These are phyloP conservation scores for Combretum micranthum DNA, from an alignment of 345 rosid species.

Conservation along the genomic window DNA sequence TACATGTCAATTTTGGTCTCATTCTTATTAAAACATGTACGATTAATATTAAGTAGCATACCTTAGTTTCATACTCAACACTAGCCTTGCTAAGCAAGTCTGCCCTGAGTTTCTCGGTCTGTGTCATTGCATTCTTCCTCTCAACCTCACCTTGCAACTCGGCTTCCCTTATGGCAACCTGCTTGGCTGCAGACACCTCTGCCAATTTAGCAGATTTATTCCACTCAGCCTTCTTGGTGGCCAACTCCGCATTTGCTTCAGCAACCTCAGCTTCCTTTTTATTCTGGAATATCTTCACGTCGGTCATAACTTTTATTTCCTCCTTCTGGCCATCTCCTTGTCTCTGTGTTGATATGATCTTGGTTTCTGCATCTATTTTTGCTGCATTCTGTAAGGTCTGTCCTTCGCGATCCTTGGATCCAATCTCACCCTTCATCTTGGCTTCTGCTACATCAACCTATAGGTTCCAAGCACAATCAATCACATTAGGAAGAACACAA, in stretches of 20 bases:
- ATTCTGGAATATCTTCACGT: constrained; percentile 69
- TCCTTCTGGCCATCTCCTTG: constrained; percentile 62
- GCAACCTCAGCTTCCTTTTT: constrained; percentile 70
- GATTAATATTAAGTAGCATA: neutral
- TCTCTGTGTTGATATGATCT: constrained; percentile 46
- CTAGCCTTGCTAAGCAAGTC: constrained; percentile 68
- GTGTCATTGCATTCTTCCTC: constrained; percentile 59
- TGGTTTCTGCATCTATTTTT: constrained; percentile 66
- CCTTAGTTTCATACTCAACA: constrained; percentile 79
- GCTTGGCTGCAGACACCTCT: constrained; percentile 66
- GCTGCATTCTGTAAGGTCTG: constrained; percentile 77
- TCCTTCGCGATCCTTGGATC: constrained; percentile 47
- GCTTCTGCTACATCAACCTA: constrained; percentile 67
- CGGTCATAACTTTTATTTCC: constrained; percentile 54
- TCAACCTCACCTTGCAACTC: constrained; percentile 72
- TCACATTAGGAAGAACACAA: too few species aligned
- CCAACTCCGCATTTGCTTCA: constrained; percentile 56
- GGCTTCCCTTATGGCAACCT: constrained; percentile 62
- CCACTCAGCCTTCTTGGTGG: constrained; percentile 77
- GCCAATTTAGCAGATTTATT: constrained; percentile 49
- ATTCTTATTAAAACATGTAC: too few species aligned
- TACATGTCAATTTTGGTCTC: too few species aligned
- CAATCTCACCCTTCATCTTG: constrained; percentile 77
- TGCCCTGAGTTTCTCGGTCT: constrained; percentile 79
- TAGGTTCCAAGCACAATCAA: too few species aligned